Conservation (phyloP, 2,329 filamentous ascomycete species). For the Monosporascus sp. region DNA sequence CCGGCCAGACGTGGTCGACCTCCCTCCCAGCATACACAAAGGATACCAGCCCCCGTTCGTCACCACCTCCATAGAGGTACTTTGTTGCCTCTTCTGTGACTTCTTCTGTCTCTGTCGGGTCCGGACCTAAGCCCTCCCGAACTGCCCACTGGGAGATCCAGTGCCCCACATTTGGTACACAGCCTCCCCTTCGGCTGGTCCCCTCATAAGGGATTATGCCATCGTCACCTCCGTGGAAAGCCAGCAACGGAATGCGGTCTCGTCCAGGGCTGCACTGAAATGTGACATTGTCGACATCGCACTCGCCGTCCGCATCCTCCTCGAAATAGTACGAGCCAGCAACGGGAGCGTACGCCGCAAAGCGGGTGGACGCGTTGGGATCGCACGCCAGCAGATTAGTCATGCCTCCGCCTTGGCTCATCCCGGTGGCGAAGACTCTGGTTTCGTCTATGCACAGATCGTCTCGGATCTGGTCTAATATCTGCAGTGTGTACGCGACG, state of each 20-base stretch:
- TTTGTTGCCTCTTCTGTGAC: background rate
- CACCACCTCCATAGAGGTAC: background rate
- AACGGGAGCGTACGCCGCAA: slow-evolving; percentile 2
- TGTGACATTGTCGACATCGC: slow-evolving; percentile 25
- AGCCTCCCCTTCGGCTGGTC: slow-evolving; percentile 30
- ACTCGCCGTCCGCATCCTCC: slow-evolving; percentile 4
- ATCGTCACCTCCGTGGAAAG: slow-evolving; percentile 41
- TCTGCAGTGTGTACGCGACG: background rate
- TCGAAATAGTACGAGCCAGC: slow-evolving; percentile 2
- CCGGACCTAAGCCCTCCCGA: slow-evolving; percentile 12
- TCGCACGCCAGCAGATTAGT: slow-evolving; percentile 1
- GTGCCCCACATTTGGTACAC: slow-evolving; percentile 33
- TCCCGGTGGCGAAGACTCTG: slow-evolving; percentile 3
- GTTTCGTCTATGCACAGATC: slow-evolving; percentile 9
- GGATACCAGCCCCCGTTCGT: background rate
- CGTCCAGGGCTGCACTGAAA: slow-evolving; percentile 28
- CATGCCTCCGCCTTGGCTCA: slow-evolving; percentile 4
- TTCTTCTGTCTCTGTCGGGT: background rate
- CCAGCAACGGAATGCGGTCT: slow-evolving; percentile 34
- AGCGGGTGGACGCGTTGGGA: background rate
- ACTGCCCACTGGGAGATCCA: slow-evolving; percentile 30
- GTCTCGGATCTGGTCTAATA: slow-evolving; percentile 12
- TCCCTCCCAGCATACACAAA: slow-evolving; percentile 1
- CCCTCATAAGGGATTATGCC: slow-evolving; percentile 36
- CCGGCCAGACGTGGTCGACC: slow-evolving; percentile 2